phyloP scores from a whole-genome alignment of 116 monocot genomes.

The Zostera marina region DNA sequence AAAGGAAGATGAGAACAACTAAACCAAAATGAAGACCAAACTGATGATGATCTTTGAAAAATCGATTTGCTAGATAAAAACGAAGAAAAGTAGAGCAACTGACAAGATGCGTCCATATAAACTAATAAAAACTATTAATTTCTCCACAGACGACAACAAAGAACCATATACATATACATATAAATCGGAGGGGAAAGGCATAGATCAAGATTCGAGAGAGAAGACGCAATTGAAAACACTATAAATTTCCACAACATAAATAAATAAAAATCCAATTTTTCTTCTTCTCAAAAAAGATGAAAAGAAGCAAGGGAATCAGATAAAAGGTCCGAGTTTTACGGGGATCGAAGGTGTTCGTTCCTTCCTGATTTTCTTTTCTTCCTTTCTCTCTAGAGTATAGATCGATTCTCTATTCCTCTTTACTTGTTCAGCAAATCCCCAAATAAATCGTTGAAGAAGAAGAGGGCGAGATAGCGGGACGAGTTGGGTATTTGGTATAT shows the following conservation, averaged over 20 bases:
- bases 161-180: no score
- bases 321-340: conserved; percentile 26
- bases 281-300: neutral
- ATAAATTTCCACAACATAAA: neutral
- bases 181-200: neutral
- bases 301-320: neutral
- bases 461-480: no score
- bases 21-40: neutral
- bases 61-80: neutral
- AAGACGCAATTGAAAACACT: neutral
- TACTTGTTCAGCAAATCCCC: no score
- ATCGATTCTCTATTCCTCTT: no score
- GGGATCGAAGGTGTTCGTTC: neutral
- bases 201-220: neutral
- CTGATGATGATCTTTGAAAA: no score
- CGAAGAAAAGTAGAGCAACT: neutral
- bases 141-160: no score
- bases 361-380: neutral
- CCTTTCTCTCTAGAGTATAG: neutral
- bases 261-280: neutral
- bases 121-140: no score
- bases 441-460: no score
- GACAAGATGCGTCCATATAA: neutral
- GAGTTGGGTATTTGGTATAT: no score
- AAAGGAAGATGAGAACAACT: neutral